A percentile compares a stretch with the other conserved stretches of the same genome.
These are phyloP conservation scores for Paraphoma sp. DNA, from an alignment of 2,329 filamentous ascomycete genomes.

Conservation along the genomic window DNA sequence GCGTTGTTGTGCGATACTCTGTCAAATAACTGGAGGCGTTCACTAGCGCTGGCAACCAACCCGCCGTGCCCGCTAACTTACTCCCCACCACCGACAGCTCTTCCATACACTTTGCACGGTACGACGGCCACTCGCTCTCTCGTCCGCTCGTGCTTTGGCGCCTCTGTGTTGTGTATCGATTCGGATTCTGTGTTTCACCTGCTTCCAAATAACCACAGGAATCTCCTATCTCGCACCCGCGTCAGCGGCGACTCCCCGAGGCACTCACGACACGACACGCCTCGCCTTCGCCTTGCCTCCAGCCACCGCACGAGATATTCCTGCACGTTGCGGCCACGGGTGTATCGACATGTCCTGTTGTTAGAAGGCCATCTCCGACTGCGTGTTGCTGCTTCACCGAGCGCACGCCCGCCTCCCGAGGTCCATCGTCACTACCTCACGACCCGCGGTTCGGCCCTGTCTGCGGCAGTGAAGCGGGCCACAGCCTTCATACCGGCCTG, in stretches of 20 bases:
- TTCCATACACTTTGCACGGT: neutral
- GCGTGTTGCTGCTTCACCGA: slow-evolving; percentile 11
- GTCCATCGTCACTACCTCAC: slow-evolving; percentile 13
- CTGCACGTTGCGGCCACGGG: slow-evolving; percentile 7
- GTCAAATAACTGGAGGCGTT: neutral
- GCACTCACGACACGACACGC: slow-evolving; percentile 1
- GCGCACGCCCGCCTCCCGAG: slow-evolving; percentile 15
- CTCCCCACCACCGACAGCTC: neutral
- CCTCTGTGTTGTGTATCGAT: neutral
- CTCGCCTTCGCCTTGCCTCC: neutral
- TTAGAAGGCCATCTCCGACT: slow-evolving; percentile 3
- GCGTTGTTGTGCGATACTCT: neutral
- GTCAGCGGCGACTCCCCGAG: slow-evolving; percentile 7
- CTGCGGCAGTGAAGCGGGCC: slow-evolving; percentile 3
- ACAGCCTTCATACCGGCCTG: neutral
- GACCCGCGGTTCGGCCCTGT: slow-evolving; percentile 6
- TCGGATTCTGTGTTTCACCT: neutral
- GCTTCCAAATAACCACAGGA: neutral
- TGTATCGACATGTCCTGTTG: slow-evolving; percentile 17
- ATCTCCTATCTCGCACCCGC: slow-evolving; percentile 1
- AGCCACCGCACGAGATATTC: slow-evolving; percentile 1
- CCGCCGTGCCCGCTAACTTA: neutral
- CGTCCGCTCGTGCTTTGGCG: neutral
- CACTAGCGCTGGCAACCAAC: neutral
- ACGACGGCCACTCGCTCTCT: neutral